phyloP scores from a whole-genome alignment of 495 filamentous ascomycete species.

The Lineolata rhizophorae region DNA sequence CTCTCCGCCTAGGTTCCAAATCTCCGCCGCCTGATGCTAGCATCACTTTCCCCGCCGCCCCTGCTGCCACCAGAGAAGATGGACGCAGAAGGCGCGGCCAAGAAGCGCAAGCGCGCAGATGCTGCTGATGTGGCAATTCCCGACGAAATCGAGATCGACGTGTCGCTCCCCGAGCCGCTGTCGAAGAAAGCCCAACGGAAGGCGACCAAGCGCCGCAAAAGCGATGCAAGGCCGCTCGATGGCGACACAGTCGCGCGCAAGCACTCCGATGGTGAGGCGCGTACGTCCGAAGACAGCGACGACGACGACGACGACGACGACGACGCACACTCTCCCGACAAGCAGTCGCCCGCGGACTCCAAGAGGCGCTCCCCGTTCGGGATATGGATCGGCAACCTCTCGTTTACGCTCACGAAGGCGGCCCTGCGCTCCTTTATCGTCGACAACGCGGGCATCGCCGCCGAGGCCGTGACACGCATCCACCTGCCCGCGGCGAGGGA shows the following conservation, averaged over 20 bases:
- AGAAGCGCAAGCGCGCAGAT: constrained; percentile 19
- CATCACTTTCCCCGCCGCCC: no score
- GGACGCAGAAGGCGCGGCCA: constrained; percentile 3
- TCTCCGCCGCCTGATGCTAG: no score
- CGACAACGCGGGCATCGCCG: constrained; percentile 41
- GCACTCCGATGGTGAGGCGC: not conserved
- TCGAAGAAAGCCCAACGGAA: constrained; percentile 49
- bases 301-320: constrained; percentile 14
- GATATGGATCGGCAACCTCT: constrained; percentile 90
- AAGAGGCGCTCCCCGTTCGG: constrained; percentile 52
- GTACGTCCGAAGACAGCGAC: constrained; percentile 5
- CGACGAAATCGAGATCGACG: constrained; percentile 72
- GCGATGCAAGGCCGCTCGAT: constrained; percentile 6
- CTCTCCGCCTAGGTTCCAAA: no score
- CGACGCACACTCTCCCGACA: not conserved
- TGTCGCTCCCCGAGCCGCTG: constrained; percentile 67
- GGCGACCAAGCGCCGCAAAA: constrained; percentile 10
- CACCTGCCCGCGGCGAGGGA: constrained; percentile 40
- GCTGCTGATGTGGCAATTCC: constrained; percentile 6
- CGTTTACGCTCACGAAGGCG: constrained; percentile 49
- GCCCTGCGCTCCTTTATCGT: constrained; percentile 58
- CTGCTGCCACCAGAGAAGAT: constrained; percentile 1
- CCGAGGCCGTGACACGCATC: constrained; percentile 54
- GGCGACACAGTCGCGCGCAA: constrained; percentile 1
- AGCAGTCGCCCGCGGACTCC: not conserved